Conservation (phyloP, 2,329 filamentous ascomycete genomes). For the Paecilomyces formosus region DNA sequence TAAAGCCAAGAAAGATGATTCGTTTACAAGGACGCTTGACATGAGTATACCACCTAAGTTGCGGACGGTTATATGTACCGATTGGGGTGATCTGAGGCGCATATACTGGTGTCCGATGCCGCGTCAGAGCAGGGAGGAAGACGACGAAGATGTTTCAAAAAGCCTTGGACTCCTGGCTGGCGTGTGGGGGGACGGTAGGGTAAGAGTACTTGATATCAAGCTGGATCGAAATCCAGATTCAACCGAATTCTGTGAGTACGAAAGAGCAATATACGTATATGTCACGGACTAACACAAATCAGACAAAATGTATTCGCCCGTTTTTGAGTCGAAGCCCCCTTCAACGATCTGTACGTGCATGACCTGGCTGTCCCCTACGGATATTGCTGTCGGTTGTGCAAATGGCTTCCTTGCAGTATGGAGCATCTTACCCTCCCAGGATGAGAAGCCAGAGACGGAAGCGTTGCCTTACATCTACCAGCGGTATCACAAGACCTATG, state of each 20-base stretch:
- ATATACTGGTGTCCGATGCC: constrained; percentile 51
- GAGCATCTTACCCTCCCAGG: constrained; percentile 28
- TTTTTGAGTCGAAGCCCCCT: constrained; percentile 45
- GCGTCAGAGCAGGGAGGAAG: constrained; percentile 20
- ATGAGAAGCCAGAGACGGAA: constrained; percentile 6
- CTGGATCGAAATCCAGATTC: constrained; percentile 15
- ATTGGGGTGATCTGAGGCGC: constrained; percentile 49
- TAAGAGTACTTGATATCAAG: constrained; percentile 49
- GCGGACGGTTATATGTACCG: constrained; percentile 45
- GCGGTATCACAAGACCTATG: constrained; percentile 29
- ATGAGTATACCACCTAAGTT: constrained; percentile 38
- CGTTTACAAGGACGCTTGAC: constrained; percentile 34
- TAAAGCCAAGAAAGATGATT: constrained; percentile 24
- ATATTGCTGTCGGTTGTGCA: constrained; percentile 49
- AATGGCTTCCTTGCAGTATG: constrained; percentile 52
- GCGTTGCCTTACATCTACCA: constrained; percentile 29
- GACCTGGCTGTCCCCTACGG: constrained; percentile 49
- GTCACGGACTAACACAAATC: not conserved
- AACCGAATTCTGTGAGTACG: constrained; percentile 25
- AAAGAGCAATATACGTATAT: not conserved
- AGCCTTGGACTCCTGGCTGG: constrained; percentile 48
- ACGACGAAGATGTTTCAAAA: constrained; percentile 19
- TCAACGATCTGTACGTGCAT: constrained; percentile 49
- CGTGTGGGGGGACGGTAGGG: constrained; percentile 51
- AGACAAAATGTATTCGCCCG: constrained; percentile 40